These are phyloP conservation scores for Ceratocystis harringtonii DNA, from an alignment of 2,329 filamentous ascomycete genomes.

Conservation along the genomic window DNA sequence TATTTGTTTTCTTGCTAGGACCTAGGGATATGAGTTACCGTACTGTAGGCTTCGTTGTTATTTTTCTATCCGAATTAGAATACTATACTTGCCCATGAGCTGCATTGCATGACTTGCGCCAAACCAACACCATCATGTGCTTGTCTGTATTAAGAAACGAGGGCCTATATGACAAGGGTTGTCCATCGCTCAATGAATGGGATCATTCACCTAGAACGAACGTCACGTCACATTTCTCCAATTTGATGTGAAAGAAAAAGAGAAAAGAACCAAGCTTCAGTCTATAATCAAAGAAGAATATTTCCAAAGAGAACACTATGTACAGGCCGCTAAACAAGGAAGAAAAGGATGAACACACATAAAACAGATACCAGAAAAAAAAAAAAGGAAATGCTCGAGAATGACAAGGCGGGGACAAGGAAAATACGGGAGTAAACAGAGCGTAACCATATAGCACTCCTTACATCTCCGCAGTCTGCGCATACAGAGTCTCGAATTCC, in stretches of 20 bases:
- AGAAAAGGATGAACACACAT: not conserved
- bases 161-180: not conserved
- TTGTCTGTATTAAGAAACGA: not conserved
- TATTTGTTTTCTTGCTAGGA: not conserved
- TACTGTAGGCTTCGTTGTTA: not conserved
- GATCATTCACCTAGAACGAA: not conserved
- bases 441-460: not conserved
- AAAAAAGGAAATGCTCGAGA: not conserved
- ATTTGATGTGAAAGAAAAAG: not conserved
- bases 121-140: no score
- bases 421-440: not conserved
- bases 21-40: not conserved
- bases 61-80: not conserved
- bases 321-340: not conserved
- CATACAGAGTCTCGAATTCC: constrained; percentile 34
- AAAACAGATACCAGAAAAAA: not conserved
- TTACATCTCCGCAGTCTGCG: constrained; percentile 14
- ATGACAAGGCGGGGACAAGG: not conserved
- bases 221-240: not conserved
- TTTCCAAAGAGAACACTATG: not conserved
- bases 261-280: not conserved
- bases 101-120: not conserved
- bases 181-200: not conserved
- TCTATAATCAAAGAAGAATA: constrained; percentile 2
- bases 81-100: not conserved